phyloP scores from a whole-genome alignment of 2,329 filamentous ascomycete species.

The Phoma sp. region DNA sequence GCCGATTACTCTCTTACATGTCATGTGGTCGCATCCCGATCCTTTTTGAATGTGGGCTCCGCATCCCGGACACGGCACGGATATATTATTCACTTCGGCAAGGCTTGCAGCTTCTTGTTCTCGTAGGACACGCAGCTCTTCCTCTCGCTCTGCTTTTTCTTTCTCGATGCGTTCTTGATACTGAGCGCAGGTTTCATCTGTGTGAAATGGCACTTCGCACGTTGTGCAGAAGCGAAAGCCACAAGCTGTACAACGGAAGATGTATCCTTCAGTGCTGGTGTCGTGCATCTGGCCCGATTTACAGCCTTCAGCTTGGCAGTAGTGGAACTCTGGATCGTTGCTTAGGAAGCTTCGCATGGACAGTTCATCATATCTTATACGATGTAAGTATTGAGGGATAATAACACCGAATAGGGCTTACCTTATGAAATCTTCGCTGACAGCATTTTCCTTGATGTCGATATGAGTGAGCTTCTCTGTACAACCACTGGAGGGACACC shows the following conservation, averaged over 20 bases:
- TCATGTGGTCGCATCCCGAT: slow-evolving; percentile 4
- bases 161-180: not conserved
- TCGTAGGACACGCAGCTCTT: not conserved
- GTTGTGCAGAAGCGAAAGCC: slow-evolving; percentile 1
- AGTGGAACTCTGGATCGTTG: not conserved
- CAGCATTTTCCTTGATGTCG: not conserved
- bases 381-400: not conserved
- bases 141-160: not conserved
- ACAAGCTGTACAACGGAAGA: slow-evolving; percentile 7
- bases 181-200: slow-evolving; percentile 1
- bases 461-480: not conserved
- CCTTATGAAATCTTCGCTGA: not conserved
- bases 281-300: slow-evolving; percentile 8
- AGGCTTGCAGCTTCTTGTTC: not conserved
- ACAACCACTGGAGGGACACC: slow-evolving; percentile 6
- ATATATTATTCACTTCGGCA: not conserved
- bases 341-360: not conserved
- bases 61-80: slow-evolving; percentile 1
- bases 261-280: not conserved
- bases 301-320: slow-evolving; percentile 3
- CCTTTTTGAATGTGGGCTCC: not conserved
- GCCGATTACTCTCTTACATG: not conserved
- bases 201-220: slow-evolving; percentile 14
- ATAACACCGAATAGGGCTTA: not conserved
- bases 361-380: slow-evolving; percentile 2